Conservation (phyloP, 257 asterid species). For the Parsonsia alboflavescens region DNA sequence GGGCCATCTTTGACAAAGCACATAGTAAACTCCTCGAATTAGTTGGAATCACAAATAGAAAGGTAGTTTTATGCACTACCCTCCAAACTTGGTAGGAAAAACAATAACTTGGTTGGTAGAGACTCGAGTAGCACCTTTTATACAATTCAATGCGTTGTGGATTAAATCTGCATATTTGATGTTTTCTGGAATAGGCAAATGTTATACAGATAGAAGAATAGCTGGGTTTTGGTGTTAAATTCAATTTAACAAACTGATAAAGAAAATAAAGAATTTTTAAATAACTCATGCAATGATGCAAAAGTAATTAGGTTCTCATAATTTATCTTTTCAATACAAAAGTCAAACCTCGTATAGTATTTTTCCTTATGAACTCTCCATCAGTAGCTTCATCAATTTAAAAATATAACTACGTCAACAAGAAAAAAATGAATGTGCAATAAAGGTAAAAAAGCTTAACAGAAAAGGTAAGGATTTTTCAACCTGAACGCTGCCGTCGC, state of each 20-base stretch:
- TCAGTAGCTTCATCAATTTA: not conserved
- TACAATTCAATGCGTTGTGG: not conserved
- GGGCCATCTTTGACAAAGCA: not conserved
- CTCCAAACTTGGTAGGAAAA: not conserved
- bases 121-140: not conserved
- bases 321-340: not conserved
- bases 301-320: not conserved
- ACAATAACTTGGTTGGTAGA: not conserved
- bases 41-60: not conserved
- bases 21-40: not conserved
- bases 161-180: no score
- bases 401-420: not conserved
- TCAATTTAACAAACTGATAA: not conserved
- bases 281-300: not conserved
- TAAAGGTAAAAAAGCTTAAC: not conserved
- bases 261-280: not conserved
- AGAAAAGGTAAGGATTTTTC: not conserved
- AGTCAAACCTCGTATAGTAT: not conserved
- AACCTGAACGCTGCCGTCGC: constrained; percentile 90
- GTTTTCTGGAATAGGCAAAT: no score
- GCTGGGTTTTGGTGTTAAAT: not conserved
- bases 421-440: not conserved
- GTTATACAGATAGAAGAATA: not conserved
- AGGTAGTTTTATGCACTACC: not conserved
- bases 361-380: not conserved